Evolutionary conservation across 495 filamentous ascomycete genomes (phyloP).

Genomic region (Xanthoparmelia taractica): DNA sequence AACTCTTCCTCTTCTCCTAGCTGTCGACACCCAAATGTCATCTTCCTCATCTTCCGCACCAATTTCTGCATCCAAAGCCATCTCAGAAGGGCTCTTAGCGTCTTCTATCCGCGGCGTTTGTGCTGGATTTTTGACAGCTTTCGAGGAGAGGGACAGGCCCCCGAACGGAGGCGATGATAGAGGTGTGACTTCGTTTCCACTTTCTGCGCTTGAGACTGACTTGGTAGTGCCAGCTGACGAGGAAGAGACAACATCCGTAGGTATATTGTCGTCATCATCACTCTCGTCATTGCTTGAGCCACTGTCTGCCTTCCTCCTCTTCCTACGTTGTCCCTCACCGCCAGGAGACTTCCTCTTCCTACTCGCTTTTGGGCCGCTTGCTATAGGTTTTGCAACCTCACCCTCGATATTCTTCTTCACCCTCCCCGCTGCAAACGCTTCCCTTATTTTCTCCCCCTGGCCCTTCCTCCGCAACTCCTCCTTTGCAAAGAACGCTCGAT

Average conservation of each 20-base stretch:
- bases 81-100: neutral
- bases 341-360: constrained; percentile 36
- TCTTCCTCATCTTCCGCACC: constrained; percentile 26
- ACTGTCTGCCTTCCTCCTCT: constrained; percentile 20
- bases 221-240: constrained; percentile 24
- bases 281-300: constrained; percentile 18
- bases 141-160: constrained; percentile 5
- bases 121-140: constrained; percentile 14
- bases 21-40: constrained; percentile 29
- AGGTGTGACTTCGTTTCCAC: constrained; percentile 27
- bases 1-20: constrained; percentile 37
- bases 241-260: constrained; percentile 10
- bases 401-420: constrained; percentile 39
- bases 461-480: constrained; percentile 52
- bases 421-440: constrained; percentile 46
- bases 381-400: constrained; percentile 24
- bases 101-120: constrained; percentile 18
- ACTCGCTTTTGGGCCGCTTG: constrained; percentile 23
- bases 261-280: constrained; percentile 28
- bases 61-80: constrained; percentile 2
- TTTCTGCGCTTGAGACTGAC: constrained; percentile 13
- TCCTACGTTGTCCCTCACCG: constrained; percentile 22
- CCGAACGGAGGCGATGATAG: constrained; percentile 26
- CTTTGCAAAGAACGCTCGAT: constrained; percentile 61
- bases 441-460: constrained; percentile 42